Evolutionary conservation across 345 rosid species (phyloP), one percentile per base, ranked within the genome.

Genomic region (Aquilaria yunnanensis): DNA sequence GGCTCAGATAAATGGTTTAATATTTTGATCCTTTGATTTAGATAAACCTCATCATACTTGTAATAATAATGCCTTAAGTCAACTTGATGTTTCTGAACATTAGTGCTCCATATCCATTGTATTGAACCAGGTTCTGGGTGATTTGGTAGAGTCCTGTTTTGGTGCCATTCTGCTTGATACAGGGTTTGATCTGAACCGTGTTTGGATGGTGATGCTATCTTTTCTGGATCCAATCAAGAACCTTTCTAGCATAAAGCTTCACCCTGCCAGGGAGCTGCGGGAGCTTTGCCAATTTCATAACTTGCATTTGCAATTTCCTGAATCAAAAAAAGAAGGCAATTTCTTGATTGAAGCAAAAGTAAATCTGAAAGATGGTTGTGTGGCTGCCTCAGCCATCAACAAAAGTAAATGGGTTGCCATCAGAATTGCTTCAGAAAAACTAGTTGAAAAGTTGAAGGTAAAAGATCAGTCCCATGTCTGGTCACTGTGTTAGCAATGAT

Each of bases 111-210:
- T 1, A 16, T 16, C 23, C 23, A 16, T 16, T 16, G 23, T 16
- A 14, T 66, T 65, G 74, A 49, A 67, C 63, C 83, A 86, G 95
- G 95, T 75, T 54, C 96, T 92, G 45, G 93, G 98, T 60, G 98
- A 92, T 75, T 75, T 92, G 82, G 79, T 92, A 32, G 98, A 92
- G 74, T 85, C 97, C 69, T 77, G 67, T 54, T 45, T 85, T 67
- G 97, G 95, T 56, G 97, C 95, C 63, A 74, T 83, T 61, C 76
- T 87, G 54, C 84, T 90, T 8, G 97, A 87, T 76, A 57, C 85
- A 7, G 97, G 97, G 61, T 75, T 87, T 48, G 56, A 87, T 80
- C 75, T 90, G 77, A 67, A 79, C 69, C 67, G 12, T 32, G 83
- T 79, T 62, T 92, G 98, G 98, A 77, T 63, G 81, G 48, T 77